Conservation (phyloP, 2,329 filamentous ascomycete genomes). For the Davidsoniella australis region DNA sequence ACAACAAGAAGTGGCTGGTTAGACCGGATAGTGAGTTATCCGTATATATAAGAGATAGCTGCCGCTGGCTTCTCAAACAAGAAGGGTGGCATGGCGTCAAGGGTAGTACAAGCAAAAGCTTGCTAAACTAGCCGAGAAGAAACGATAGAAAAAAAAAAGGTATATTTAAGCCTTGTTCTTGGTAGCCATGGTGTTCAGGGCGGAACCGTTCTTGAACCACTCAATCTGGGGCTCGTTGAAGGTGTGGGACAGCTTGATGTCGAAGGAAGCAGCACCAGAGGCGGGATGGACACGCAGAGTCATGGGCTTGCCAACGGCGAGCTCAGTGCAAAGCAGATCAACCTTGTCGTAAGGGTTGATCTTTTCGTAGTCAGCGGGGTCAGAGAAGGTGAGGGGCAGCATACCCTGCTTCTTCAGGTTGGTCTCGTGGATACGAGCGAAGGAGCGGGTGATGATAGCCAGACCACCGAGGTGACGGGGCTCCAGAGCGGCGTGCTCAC, state of each 20-base stretch:
- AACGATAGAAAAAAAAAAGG: neutral
- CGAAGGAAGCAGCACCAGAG: conserved; percentile 56
- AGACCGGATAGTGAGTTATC: neutral
- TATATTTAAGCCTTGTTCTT: conserved; percentile 17
- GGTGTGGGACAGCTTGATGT: conserved; percentile 76
- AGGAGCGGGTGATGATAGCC: conserved; percentile 87
- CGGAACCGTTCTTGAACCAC: conserved; percentile 98
- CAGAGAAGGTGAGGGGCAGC: conserved; percentile 89
- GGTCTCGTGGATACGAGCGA: conserved; percentile 99
- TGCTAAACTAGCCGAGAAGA: neutral
- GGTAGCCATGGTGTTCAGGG: conserved; percentile 98
- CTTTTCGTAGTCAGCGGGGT: conserved; percentile 96
- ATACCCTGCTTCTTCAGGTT: conserved; percentile 99
- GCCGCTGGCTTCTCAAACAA: neutral
- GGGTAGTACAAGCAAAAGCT: neutral
- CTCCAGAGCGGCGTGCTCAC: conserved; percentile 96
- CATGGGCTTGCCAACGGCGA: conserved; percentile 83
- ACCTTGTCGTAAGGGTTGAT: conserved; percentile 83
- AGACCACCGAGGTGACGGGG: conserved; percentile 92
- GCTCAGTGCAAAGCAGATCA: conserved; percentile 73
- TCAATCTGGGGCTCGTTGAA: conserved; percentile 97
- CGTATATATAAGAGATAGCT: neutral
- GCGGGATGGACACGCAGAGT: conserved; percentile 85
- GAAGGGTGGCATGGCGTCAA: neutral
- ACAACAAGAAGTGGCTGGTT: conserved; percentile 1